Conservation (phyloP, 441 rosid genomes). For the Croton setiger region DNA sequence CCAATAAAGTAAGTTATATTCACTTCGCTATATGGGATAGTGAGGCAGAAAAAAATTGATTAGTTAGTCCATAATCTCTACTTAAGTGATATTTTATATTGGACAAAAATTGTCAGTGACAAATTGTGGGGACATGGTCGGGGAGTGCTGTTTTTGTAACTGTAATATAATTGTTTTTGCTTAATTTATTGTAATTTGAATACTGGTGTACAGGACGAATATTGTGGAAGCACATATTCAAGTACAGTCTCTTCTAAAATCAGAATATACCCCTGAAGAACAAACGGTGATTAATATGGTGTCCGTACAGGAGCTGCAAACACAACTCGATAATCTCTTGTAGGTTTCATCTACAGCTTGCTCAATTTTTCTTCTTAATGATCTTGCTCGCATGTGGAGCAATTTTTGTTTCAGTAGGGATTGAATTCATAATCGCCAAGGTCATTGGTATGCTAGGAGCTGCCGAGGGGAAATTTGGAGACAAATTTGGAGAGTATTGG, state of each 20-base stretch:
- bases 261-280: conserved; percentile 77
- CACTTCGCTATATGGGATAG: background rate
- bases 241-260: conserved; percentile 59
- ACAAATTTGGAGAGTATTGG: background rate
- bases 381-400: background rate
- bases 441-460: background rate
- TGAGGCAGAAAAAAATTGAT: too few relatives aligned
- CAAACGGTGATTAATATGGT: conserved; percentile 61
- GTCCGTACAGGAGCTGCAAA: conserved; percentile 58
- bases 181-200: background rate
- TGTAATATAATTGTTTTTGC: too few relatives aligned
- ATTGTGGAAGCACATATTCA: conserved; percentile 93
- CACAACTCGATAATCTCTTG: conserved; percentile 68
- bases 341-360: conserved; percentile 21
- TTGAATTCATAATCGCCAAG: background rate
- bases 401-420: conserved; percentile 8
- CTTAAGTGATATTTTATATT: too few relatives aligned
- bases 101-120: too few relatives aligned
- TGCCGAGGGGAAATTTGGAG: background rate
- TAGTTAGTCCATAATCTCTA: too few relatives aligned
- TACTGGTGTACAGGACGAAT: conserved; percentile 62
- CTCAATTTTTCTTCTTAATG: background rate
- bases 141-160: too few relatives aligned
- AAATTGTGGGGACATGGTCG: too few relatives aligned
- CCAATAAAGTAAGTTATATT: conserved; percentile 74